Evolutionary conservation across 2,329 filamentous ascomycete genomes (phyloP).

Genomic region (Trichophyton verrucosum): DNA sequence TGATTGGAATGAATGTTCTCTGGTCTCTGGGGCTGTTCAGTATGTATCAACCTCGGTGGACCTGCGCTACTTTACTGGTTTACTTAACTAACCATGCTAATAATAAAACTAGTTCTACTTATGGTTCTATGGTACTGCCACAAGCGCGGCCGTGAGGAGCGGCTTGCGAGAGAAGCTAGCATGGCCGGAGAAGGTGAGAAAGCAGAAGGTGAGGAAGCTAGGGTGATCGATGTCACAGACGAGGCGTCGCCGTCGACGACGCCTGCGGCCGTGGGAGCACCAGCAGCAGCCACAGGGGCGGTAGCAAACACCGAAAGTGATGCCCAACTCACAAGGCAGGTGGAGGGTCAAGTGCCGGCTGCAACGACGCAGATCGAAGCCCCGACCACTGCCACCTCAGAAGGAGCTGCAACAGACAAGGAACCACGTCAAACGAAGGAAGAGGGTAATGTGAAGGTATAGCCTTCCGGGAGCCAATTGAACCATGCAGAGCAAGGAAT

Average conservation of each 20-base stretch:
- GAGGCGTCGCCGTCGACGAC: not conserved
- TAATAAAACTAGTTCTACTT: conserved; percentile 52
- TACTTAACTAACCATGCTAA: not conserved
- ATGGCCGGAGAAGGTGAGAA: not conserved
- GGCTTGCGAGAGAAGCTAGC: conserved; percentile 51
- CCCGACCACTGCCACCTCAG: conserved; percentile 1
- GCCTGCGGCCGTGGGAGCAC: not conserved
- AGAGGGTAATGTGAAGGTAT: not conserved
- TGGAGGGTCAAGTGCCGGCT: not conserved
- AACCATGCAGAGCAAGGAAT: not conserved
- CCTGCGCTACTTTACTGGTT: not conserved
- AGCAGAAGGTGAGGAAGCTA: not conserved
- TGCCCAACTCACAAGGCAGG: conserved; percentile 3
- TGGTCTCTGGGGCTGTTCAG: conserved; percentile 80
- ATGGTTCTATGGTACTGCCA: conserved; percentile 98
- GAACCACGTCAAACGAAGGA: not conserved
- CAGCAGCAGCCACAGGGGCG: not conserved
- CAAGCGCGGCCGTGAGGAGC: conserved; percentile 78
- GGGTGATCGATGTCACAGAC: conserved; percentile 1
- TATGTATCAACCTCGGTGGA: conserved; percentile 38
- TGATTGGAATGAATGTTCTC: conserved; percentile 81
- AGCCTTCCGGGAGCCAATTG: not conserved
- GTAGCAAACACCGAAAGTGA: not conserved
- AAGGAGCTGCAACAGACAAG: not conserved
- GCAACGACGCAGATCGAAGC: conserved; percentile 1